Conservation (phyloP, 345 rosid species). For the Corymbia maculata region DNA sequence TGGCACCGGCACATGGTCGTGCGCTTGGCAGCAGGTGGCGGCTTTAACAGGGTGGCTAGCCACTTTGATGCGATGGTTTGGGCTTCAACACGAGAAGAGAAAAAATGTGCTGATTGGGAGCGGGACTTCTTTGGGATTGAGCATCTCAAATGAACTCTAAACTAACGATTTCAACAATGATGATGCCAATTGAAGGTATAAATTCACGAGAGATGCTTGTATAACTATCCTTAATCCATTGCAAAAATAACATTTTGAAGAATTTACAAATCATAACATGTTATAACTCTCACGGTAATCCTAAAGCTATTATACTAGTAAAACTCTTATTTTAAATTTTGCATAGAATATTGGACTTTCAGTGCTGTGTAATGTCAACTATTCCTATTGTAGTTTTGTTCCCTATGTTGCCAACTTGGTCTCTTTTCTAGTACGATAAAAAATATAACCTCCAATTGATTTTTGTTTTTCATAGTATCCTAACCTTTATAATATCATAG, state of each 20-base stretch:
- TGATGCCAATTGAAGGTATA: not conserved
- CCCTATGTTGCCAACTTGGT: not conserved
- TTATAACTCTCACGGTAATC: too few species aligned
- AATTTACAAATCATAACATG: too few species aligned
- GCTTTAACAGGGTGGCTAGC: not conserved
- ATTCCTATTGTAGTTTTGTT: not conserved
- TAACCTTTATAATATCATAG: not conserved
- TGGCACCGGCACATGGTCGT: not conserved
- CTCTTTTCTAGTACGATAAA: not conserved
- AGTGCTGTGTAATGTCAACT: not conserved
- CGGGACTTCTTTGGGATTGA: not conserved
- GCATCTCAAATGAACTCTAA: not conserved
- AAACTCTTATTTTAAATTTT: not conserved
- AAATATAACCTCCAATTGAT: not conserved
- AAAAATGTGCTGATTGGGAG: not conserved
- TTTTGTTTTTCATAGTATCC: not conserved
- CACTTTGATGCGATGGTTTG: not conserved
- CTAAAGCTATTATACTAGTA: too few species aligned
- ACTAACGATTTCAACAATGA: not conserved
- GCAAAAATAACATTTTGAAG: too few species aligned
- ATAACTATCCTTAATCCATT: too few species aligned
- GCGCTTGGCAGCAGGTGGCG: not conserved
- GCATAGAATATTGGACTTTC: not conserved
- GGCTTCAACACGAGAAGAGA: not conserved
- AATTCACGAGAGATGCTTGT: not conserved